These are phyloP conservation scores for Pleurotus sapidus DNA, from an alignment of 768 basidiomycete genomes.

Conservation along the genomic window DNA sequence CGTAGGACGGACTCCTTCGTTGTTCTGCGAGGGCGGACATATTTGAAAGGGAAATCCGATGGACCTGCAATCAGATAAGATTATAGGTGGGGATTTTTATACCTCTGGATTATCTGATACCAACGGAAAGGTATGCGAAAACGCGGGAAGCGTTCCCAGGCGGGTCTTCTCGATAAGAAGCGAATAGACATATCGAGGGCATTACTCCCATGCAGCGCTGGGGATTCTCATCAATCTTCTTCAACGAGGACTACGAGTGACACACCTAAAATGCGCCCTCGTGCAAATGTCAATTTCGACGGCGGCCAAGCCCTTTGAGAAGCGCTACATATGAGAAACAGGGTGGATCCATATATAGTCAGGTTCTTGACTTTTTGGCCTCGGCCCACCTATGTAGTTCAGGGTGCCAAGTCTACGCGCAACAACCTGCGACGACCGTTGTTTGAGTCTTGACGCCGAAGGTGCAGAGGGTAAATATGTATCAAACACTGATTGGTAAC, in stretches of 20 bases:
- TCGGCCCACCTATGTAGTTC: too few species aligned
- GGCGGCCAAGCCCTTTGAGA: too few species aligned
- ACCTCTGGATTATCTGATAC: slow-evolving; percentile 3
- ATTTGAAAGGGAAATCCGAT: neutral
- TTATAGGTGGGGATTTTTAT: slow-evolving; percentile 1
- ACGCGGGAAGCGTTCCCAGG: neutral
- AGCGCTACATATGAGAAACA: too few species aligned
- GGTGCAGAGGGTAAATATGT: too few species aligned
- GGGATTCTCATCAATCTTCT: too few species aligned
- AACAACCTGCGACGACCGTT: too few species aligned
- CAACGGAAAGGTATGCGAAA: slow-evolving; percentile 3
- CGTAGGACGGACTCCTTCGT: neutral
- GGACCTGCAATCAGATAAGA: slow-evolving; percentile 3
- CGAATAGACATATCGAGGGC: neutral
- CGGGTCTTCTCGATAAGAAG: neutral
- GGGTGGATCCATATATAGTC: too few species aligned
- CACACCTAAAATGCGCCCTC: neutral
- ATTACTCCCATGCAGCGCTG: neutral
- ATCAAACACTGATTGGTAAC: too few species aligned
- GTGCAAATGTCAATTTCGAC: too few species aligned
- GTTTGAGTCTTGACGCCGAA: too few species aligned
- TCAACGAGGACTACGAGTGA: neutral
- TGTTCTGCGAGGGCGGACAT: neutral
- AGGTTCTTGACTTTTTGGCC: too few species aligned
- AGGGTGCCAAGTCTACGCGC: too few species aligned